Percentiles rank a stretch among this genome's conserved stretches.
phyloP scores from a whole-genome alignment of 1,139 yeast species.

The Lodderomyces theae region DNA sequence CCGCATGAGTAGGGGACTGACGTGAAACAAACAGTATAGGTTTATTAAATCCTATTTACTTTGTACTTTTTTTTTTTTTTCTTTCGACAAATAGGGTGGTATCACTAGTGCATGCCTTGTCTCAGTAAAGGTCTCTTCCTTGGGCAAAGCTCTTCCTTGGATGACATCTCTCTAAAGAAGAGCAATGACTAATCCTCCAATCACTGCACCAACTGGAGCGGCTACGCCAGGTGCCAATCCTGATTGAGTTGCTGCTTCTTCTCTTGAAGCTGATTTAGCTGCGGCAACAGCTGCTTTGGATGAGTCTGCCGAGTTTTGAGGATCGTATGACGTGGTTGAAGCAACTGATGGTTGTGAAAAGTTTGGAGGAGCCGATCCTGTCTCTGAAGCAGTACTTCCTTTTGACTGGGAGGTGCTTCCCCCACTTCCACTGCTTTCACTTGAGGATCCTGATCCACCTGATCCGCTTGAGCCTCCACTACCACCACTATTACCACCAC shows the following conservation, averaged over 20 bases:
- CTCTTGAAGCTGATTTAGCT: slow-evolving; percentile 8
- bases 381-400: slow-evolving; percentile 8
- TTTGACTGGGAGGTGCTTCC: slow-evolving; percentile 4
- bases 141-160: no score
- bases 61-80: background rate
- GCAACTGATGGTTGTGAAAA: background rate
- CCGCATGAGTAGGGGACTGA: no score
- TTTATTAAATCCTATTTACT: slow-evolving; percentile 1
- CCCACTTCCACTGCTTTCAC: slow-evolving; percentile 2
- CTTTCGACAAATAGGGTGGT: background rate
- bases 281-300: slow-evolving; percentile 3
- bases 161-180: slow-evolving; percentile 30
- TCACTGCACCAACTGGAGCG: slow-evolving; percentile 35
- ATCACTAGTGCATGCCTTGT: background rate
- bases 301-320: slow-evolving; percentile 1
- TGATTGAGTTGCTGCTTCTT: slow-evolving; percentile 7
- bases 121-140: background rate
- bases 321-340: slow-evolving; percentile 1
- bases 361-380: slow-evolving; percentile 9
- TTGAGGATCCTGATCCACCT: slow-evolving; percentile 10
- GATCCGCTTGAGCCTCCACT: slow-evolving; percentile 10
- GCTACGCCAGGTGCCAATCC: slow-evolving; percentile 17
- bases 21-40: no score
- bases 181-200: slow-evolving; percentile 38
- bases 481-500: slow-evolving; percentile 13